Evolutionary conservation across 148 eudicot genomes (phyloP).

Genomic region (Vaccinium corymbosum): DNA sequence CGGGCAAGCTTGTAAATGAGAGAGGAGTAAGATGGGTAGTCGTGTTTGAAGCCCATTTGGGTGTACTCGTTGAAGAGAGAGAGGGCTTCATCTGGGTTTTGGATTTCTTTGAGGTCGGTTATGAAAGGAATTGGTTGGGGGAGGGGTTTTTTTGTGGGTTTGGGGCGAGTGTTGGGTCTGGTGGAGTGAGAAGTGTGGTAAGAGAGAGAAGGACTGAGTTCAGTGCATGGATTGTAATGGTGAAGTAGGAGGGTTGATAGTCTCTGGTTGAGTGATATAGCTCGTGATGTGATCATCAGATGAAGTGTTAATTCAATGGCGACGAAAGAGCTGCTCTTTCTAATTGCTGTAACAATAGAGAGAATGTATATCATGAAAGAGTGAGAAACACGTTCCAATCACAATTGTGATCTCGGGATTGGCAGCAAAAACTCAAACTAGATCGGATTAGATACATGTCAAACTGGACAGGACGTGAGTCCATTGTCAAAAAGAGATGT

Average conservation of each 20-base stretch:
- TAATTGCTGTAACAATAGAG: no score
- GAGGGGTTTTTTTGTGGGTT: conserved; percentile 16
- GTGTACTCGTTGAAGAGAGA: conserved; percentile 49
- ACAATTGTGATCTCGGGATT: no score
- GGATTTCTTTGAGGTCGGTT: conserved; percentile 48
- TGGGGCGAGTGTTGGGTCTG: conserved; percentile 2
- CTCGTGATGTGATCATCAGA: conserved; percentile 14
- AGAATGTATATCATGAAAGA: no score
- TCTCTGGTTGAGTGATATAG: not conserved
- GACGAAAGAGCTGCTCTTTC: not conserved
- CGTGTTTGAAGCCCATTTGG: conserved; percentile 57
- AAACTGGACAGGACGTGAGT: no score
- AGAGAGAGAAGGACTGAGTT: not conserved
- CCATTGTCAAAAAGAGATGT: no score
- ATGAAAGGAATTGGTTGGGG: conserved; percentile 59
- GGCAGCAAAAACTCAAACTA: no score
- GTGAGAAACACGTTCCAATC: no score
- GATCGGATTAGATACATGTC: no score
- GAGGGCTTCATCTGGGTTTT: conserved; percentile 60
- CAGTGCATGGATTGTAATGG: not conserved
- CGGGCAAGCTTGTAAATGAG: conserved; percentile 82
- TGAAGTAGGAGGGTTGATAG: conserved; percentile 1
- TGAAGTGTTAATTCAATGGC: not conserved
- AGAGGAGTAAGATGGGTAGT: conserved; percentile 84
- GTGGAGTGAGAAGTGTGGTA: conserved; percentile 13